Evolutionary conservation across 2,329 filamentous ascomycete species (phyloP), one percentile per base, ranked within the genome.

Genomic region (Fonsecaea erecta): DNA sequence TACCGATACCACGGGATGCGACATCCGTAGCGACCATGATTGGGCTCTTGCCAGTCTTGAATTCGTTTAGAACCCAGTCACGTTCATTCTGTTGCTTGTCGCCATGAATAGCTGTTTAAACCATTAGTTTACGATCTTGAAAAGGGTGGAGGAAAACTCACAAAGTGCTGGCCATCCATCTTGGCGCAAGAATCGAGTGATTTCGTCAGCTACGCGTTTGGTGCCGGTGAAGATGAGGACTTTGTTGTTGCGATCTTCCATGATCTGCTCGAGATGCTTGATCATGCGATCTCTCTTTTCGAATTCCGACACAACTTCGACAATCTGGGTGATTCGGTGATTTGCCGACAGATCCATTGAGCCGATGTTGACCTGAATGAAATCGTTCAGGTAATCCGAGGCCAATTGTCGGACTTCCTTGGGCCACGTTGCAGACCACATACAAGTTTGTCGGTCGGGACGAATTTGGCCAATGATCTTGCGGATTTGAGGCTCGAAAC

Each of bases 1-100:
- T 96, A 97, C 95, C 95, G 83, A 99, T 97, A 92, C 95, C 95
- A 93, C 95, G 95, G 78, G 95, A 98, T 83, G 95, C 95, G 83
- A 99, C 95, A 78, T 98, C 95, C 72, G 95, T 99, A 83, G 95
- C 95, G 84, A 99, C 95, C 93, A 99, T 97, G 88, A 99, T 96
- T 78, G 95, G 95, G 84, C 93, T 97, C 86, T 98, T 97, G 83
- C 93, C 93, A 71, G 91, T 92, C 89, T 98, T 99, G 88, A 99
- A 99, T 81, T 98, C 94, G 81, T 98, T 96, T 78, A 99, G 86
- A 75, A 98, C 95, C 93, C 95, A 98, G 81, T 98, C 95, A 84
- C 95, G 93, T 84, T 99, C 95, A 81, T 97, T 97, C 78, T 99
- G 95, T 79, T 97, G 93, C 85, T 98, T 98, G 84, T 98, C 95